Conservation (phyloP, 257 asterid genomes). For the Nicotiana otophora region DNA sequence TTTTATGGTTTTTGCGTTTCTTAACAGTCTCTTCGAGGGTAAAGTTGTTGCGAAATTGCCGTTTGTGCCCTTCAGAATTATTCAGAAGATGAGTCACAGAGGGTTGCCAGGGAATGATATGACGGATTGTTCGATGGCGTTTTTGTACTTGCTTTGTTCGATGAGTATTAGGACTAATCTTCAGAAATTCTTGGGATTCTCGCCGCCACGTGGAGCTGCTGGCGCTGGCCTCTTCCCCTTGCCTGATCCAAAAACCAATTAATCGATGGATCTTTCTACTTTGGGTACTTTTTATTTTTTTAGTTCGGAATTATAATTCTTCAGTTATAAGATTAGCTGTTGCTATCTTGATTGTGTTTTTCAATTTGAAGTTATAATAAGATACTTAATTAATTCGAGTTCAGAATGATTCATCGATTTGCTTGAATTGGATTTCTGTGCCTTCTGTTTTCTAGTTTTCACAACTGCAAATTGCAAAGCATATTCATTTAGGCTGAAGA, state of each 20-base stretch:
- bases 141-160: constrained; percentile 79
- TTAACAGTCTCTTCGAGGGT: constrained; percentile 83
- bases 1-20: constrained; percentile 81
- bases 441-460: no score
- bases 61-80: constrained; percentile 62
- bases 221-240: constrained; percentile 82
- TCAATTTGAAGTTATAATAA: background rate
- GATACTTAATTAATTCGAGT: background rate
- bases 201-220: constrained; percentile 98
- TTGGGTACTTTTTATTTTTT: background rate
- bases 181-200: constrained; percentile 89
- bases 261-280: constrained; percentile 15
- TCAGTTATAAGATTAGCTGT: background rate
- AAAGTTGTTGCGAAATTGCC: constrained; percentile 84
- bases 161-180: constrained; percentile 87
- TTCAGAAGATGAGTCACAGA: constrained; percentile 98
- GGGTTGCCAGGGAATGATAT: constrained; percentile 82
- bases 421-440: no score
- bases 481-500: no score
- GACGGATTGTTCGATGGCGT: constrained; percentile 99
- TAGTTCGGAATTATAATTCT: background rate
- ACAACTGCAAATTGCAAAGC: no score
- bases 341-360: background rate
- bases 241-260: constrained; percentile 74
- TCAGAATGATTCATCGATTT: no score